Conservation (phyloP, 768 basidiomycete species). For the Pluteus cervinus region DNA sequence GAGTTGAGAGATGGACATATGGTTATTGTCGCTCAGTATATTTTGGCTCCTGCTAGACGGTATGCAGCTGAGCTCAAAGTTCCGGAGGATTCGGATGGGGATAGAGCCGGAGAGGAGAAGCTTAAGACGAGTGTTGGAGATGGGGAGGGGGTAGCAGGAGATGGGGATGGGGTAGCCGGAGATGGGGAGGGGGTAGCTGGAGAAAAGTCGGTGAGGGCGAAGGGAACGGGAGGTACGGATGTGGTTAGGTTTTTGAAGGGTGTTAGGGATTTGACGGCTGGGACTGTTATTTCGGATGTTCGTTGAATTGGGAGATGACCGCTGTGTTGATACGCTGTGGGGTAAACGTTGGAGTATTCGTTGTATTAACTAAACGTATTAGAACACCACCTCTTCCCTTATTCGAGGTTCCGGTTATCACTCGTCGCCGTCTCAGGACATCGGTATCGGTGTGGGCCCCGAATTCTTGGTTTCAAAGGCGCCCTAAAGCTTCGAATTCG, state of each 20-base stretch:
- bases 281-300: slow-evolving; percentile 22
- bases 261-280: slow-evolving; percentile 61
- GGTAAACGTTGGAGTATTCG: no score
- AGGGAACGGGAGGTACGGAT: slow-evolving; percentile 77
- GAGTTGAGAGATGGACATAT: slow-evolving; percentile 74
- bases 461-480: no score
- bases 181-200: slow-evolving; percentile 7
- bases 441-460: no score
- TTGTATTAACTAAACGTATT: no score
- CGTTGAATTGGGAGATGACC: no score
- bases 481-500: no score
- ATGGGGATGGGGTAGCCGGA: slow-evolving; percentile 19
- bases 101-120: slow-evolving; percentile 13
- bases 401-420: no score
- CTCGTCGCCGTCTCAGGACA: no score
- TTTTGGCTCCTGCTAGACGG: slow-evolving; percentile 60
- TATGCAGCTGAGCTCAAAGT: slow-evolving; percentile 16
- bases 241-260: slow-evolving; percentile 72
- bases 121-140: not conserved
- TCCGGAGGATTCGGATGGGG: slow-evolving; percentile 6
- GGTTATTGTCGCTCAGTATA: slow-evolving; percentile 67
- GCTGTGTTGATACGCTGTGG: no score
- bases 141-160: slow-evolving; percentile 9
- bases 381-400: no score
- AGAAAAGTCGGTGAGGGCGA: slow-evolving; percentile 16